Percentiles rank a stretch among this genome's conserved stretches.
phyloP scores from a whole-genome alignment of 805 yeast genomes.

The Candida pseudoglaebosa region DNA sequence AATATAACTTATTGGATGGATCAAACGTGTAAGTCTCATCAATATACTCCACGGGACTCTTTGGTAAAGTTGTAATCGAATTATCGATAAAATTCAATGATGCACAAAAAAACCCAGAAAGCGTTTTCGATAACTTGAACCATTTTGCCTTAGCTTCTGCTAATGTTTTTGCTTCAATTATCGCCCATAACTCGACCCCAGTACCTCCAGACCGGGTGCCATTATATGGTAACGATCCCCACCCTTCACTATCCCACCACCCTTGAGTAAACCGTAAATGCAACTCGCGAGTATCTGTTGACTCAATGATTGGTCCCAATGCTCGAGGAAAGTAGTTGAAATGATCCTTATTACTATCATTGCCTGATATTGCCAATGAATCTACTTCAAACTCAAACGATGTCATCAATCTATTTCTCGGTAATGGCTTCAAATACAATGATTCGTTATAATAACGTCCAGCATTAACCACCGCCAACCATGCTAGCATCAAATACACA shows the following conservation, averaged over 20 bases:
- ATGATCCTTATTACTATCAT: slow-evolving; percentile 27
- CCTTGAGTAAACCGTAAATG: slow-evolving; percentile 90
- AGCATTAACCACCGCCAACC: slow-evolving; percentile 8
- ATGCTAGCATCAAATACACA: slow-evolving; percentile 2
- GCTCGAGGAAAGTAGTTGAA: slow-evolving; percentile 75
- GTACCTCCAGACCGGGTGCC: slow-evolving; percentile 84
- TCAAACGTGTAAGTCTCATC: slow-evolving; percentile 19
- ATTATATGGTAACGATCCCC: slow-evolving; percentile 76
- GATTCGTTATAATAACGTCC: slow-evolving; percentile 48
- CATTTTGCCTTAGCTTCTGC: slow-evolving; percentile 61
- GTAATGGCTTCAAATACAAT: slow-evolving; percentile 62
- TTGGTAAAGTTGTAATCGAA: slow-evolving; percentile 62
- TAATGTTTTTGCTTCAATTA: slow-evolving; percentile 59
- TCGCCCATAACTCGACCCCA: slow-evolving; percentile 92
- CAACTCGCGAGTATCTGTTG: slow-evolving; percentile 66
- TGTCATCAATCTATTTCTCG: slow-evolving; percentile 65
- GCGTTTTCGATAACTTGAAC: slow-evolving; percentile 65
- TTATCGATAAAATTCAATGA: slow-evolving; percentile 85
- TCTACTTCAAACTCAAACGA: slow-evolving; percentile 66
- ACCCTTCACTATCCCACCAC: slow-evolving; percentile 85
- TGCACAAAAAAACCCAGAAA: slow-evolving; percentile 94
- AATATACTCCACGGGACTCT: slow-evolving; percentile 41
- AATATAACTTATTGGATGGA: slow-evolving; percentile 39
- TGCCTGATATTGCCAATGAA: slow-evolving; percentile 42
- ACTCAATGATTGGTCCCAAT: slow-evolving; percentile 69